These are phyloP conservation scores for Coemansia brasiliensis DNA, from an alignment of 192 early-diverging fungal genomes.

Conservation along the genomic window DNA sequence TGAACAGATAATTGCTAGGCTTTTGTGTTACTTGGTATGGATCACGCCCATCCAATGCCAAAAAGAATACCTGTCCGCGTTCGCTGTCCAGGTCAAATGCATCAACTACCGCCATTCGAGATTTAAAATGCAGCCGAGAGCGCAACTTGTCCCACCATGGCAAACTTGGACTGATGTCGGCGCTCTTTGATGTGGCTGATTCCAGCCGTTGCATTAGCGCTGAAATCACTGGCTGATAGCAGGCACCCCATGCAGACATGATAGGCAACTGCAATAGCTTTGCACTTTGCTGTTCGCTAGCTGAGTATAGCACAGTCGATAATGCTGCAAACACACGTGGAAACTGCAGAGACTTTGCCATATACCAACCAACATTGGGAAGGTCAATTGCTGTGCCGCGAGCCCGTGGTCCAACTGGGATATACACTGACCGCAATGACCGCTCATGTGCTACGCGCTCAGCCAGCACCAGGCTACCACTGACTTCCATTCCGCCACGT, in stretches of 20 bases:
- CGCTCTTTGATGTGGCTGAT: slow-evolving; percentile 44
- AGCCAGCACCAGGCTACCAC: slow-evolving; percentile 43
- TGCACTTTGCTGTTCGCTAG: neutral
- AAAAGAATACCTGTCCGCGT: slow-evolving; percentile 48
- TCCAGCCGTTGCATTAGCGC: slow-evolving; percentile 58
- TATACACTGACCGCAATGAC: slow-evolving; percentile 43
- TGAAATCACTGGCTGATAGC: slow-evolving; percentile 55
- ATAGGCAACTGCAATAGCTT: slow-evolving; percentile 41
- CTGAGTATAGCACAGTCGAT: slow-evolving; percentile 47
- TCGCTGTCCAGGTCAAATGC: slow-evolving; percentile 13
- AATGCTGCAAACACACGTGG: slow-evolving; percentile 46
- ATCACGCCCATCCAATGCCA: slow-evolving; percentile 51
- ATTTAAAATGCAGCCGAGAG: slow-evolving; percentile 41
- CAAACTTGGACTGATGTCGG: slow-evolving; percentile 50
- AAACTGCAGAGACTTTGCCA: slow-evolving; percentile 52
- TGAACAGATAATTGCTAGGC: slow-evolving; percentile 49
- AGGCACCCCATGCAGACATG: slow-evolving; percentile 54
- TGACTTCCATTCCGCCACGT: slow-evolving; percentile 45
- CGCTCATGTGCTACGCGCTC: slow-evolving; percentile 42
- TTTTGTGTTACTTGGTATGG: slow-evolving; percentile 53
- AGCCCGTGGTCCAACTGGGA: slow-evolving; percentile 44
- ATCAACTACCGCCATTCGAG: slow-evolving; percentile 49
- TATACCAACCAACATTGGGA: slow-evolving; percentile 38
- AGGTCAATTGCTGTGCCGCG: slow-evolving; percentile 25
- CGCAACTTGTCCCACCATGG: slow-evolving; percentile 61